phyloP scores from a whole-genome alignment of 768 basidiomycete species.

The Tylopilus rubrobrunneus region DNA sequence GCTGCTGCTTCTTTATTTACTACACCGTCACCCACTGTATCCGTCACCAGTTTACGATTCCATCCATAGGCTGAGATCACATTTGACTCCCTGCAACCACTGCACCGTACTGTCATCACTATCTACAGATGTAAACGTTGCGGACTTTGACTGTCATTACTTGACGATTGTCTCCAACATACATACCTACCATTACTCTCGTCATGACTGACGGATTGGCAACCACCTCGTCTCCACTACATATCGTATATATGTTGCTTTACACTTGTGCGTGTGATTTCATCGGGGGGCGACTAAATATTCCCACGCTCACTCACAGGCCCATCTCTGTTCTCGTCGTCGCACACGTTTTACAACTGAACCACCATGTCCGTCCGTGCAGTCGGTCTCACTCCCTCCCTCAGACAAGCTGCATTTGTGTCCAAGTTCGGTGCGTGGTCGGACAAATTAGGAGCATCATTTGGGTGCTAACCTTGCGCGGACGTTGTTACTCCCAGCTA shows the following conservation, averaged over 20 bases:
- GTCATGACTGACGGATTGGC: too few species aligned
- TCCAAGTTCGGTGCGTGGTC: constrained; percentile 26
- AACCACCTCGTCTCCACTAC: constrained; percentile 1
- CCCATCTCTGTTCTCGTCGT: neutral
- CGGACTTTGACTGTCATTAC: constrained; percentile 10
- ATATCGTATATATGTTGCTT: constrained; percentile 5
- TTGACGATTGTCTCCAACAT: constrained; percentile 7
- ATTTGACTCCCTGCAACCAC: neutral
- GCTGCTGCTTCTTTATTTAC: constrained; percentile 1
- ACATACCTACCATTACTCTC: constrained; percentile 13
- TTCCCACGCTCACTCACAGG: neutral
- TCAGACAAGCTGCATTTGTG: constrained; percentile 48
- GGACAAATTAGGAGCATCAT: neutral
- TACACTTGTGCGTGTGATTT: constrained; percentile 10
- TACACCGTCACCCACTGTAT: constrained; percentile 7
- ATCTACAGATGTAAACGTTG: constrained; percentile 15
- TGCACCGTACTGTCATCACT: constrained; percentile 6
- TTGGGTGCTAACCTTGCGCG: neutral
- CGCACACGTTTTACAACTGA: constrained; percentile 4
- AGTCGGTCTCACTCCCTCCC: constrained; percentile 53
- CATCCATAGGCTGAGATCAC: constrained; percentile 1
- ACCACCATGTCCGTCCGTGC: constrained; percentile 44
- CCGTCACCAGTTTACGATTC: constrained; percentile 2
- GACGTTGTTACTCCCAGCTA: constrained; percentile 26
- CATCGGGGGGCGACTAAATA: neutral